Conservation (phyloP, 495 filamentous ascomycete species). For the Neurospora africana region DNA sequence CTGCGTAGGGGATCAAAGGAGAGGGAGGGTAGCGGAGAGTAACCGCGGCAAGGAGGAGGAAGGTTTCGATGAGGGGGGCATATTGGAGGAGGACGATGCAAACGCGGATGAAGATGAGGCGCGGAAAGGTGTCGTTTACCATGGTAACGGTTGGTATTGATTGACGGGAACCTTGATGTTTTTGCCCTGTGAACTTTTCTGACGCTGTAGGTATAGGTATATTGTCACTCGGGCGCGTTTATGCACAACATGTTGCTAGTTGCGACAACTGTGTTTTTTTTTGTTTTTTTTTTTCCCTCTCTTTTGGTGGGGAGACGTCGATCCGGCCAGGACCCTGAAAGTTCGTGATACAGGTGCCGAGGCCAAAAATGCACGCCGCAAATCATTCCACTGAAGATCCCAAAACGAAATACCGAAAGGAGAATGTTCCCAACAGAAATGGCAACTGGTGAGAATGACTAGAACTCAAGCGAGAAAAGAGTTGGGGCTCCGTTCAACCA, state of each 20-base stretch:
- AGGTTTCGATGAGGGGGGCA: constrained; percentile 40
- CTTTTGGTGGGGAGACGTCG: not conserved
- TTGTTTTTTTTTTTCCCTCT: no score
- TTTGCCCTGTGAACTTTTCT: not conserved
- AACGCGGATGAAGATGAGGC: constrained; percentile 36
- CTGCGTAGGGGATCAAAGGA: not conserved
- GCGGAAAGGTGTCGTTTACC: constrained; percentile 24
- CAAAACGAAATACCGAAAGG: not conserved
- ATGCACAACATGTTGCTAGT: not conserved
- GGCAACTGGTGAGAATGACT: not conserved
- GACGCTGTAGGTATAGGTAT: not conserved
- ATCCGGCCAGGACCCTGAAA: not conserved
- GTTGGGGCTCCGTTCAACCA: not conserved
- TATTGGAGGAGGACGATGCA: constrained; percentile 42
- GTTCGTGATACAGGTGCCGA: not conserved
- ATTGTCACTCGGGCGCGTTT: not conserved
- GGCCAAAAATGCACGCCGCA: not conserved
- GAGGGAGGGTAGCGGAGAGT: constrained; percentile 5
- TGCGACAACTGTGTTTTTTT: not conserved
- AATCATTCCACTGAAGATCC: not conserved
- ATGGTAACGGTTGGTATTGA: constrained; percentile 8
- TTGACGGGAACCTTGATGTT: not conserved
- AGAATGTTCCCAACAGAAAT: not conserved
- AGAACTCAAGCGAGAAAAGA: not conserved
- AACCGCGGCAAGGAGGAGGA: constrained; percentile 28